Evolutionary conservation across 192 early-diverging fungal genomes (phyloP).

Genomic region (Lunasporangiospora selenospora): DNA sequence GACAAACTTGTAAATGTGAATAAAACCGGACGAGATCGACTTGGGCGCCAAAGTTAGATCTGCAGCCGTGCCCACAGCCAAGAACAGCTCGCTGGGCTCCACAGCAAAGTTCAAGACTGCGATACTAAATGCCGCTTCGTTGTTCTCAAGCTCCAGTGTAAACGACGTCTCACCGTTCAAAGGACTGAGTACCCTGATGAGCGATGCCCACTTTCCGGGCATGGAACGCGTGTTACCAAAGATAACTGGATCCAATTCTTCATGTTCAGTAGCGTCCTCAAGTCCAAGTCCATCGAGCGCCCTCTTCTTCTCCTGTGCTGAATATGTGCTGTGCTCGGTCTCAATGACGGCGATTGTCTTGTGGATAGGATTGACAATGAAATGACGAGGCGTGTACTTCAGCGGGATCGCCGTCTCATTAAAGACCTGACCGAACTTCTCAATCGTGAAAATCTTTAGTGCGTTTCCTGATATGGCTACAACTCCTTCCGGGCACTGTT

Average conservation of each 20-base stretch:
- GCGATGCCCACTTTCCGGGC: conserved; percentile 86
- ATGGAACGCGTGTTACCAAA: conserved; percentile 80
- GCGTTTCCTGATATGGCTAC: conserved; percentile 88
- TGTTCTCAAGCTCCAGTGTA: conserved; percentile 78
- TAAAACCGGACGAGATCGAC: conserved; percentile 68
- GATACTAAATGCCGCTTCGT: conserved; percentile 85
- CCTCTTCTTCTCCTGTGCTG: conserved; percentile 66
- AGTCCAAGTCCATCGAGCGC: conserved; percentile 46
- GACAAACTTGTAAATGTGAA: conserved; percentile 78
- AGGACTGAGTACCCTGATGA: conserved; percentile 86
- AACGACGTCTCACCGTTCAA: conserved; percentile 71
- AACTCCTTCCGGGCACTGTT: conserved; percentile 88
- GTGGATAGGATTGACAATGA: conserved; percentile 73
- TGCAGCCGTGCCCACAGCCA: conserved; percentile 87
- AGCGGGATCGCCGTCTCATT: conserved; percentile 88
- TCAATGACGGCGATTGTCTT: conserved; percentile 92
- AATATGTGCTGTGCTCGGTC: conserved; percentile 80
- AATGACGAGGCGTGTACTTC: conserved; percentile 86
- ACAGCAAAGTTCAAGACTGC: conserved; percentile 68
- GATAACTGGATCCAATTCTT: conserved; percentile 60
- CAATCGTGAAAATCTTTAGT: conserved; percentile 84
- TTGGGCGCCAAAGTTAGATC: conserved; percentile 74
- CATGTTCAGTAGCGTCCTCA: conserved; percentile 57
- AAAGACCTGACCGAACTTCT: conserved; percentile 81
- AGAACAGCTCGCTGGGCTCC: conserved; percentile 62